Conservation (phyloP, 2,329 filamentous ascomycete genomes). For the Penicillium sp. region DNA sequence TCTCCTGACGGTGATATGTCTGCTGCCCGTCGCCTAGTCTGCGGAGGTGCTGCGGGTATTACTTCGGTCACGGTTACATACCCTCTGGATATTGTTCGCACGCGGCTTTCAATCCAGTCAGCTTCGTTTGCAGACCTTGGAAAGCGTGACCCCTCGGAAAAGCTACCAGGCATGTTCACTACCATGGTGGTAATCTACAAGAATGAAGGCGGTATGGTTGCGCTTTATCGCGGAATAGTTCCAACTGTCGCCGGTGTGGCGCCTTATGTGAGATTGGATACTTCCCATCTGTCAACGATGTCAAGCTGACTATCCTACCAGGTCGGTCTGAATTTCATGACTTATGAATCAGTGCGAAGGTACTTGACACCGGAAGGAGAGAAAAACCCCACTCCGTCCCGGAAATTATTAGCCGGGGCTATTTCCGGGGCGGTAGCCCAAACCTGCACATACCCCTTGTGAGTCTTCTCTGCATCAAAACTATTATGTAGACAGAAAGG, state of each 20-base stretch:
- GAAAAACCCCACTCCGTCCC: conserved; percentile 70
- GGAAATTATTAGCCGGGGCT: conserved; percentile 85
- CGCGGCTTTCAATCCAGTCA: conserved; percentile 89
- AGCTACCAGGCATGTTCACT: conserved; percentile 87
- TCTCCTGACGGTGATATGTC: conserved; percentile 70
- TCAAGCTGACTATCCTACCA: conserved; percentile 38
- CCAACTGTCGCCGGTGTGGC: conserved; percentile 94
- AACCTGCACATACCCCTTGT: conserved; percentile 98
- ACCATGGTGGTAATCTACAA: conserved; percentile 83
- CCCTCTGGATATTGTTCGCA: conserved; percentile 95
- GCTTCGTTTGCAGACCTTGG: conserved; percentile 85
- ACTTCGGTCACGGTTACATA: conserved; percentile 95
- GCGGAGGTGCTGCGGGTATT: conserved; percentile 86
- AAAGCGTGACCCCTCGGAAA: conserved; percentile 53
- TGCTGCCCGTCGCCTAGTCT: conserved; percentile 74
- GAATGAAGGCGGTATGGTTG: conserved; percentile 77
- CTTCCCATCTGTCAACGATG: neutral
- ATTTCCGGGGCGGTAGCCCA: conserved; percentile 95
- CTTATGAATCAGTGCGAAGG: conserved; percentile 83
- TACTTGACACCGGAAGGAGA: conserved; percentile 85
- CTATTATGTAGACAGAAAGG: conserved; percentile 8
- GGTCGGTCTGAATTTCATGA: conserved; percentile 98
- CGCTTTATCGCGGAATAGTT: conserved; percentile 90
- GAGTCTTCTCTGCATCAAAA: conserved; percentile 38
- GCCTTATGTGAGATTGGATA: conserved; percentile 66